A percentile compares a stretch with the other conserved stretches of the same genome.
Evolutionary conservation across 2,329 filamentous ascomycete species (phyloP).

Genomic region (Calycina herbarum): DNA sequence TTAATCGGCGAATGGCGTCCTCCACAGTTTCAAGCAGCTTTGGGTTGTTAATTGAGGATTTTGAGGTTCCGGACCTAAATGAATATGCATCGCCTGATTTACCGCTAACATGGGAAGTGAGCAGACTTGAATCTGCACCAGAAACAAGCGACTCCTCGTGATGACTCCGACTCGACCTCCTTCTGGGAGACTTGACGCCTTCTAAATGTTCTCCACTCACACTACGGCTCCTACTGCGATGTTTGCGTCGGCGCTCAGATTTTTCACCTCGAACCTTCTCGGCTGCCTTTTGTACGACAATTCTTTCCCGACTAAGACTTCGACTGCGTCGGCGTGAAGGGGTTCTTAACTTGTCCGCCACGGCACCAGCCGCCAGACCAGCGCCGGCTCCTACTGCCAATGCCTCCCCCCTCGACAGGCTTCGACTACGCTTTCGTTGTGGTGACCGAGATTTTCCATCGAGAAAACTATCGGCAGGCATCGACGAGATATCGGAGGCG

Average conservation of each 20-base stretch:
- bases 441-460: slow-evolving; percentile 46
- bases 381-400: slow-evolving; percentile 40
- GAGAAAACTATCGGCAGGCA: slow-evolving; percentile 71
- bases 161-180: slow-evolving; percentile 49
- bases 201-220: slow-evolving; percentile 47
- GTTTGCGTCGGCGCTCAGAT: slow-evolving; percentile 45
- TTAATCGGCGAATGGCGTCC: slow-evolving; percentile 71
- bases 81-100: slow-evolving; percentile 58
- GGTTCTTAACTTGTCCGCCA: slow-evolving; percentile 54
- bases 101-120: slow-evolving; percentile 56
- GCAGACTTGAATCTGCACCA: slow-evolving; percentile 58
- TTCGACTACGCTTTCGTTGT: slow-evolving; percentile 36
- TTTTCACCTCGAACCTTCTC: slow-evolving; percentile 62
- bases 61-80: slow-evolving; percentile 54
- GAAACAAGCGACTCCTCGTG: slow-evolving; percentile 48
- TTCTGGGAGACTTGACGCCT: slow-evolving; percentile 46
- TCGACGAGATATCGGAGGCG: slow-evolving; percentile 83
- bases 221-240: slow-evolving; percentile 47
- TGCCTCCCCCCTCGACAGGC: slow-evolving; percentile 33
- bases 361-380: slow-evolving; percentile 40
- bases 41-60: slow-evolving; percentile 70
- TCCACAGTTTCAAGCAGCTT: slow-evolving; percentile 71
- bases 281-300: slow-evolving; percentile 64
- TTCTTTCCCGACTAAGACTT: slow-evolving; percentile 65
- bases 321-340: slow-evolving; percentile 59